Evolutionary conservation across 139 green algal genomes (phyloP), one percentile per base, ranked within the genome.

Genomic region (Chlorella vulgaris): DNA sequence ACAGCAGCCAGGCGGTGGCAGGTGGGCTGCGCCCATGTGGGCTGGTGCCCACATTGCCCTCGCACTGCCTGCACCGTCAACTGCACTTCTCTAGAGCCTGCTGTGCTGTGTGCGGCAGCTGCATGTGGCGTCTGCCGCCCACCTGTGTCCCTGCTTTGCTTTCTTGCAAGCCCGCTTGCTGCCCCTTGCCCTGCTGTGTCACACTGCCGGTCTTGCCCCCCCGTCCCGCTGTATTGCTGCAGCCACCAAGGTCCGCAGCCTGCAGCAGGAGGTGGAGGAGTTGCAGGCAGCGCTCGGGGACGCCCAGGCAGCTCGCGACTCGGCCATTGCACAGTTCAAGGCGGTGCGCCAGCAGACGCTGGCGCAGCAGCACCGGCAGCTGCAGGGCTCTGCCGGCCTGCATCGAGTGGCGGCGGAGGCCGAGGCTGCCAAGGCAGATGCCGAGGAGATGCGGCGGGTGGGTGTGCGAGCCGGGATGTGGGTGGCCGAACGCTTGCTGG

Each of bases 401-500:
- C 29, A 79, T 19, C 39, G 40, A 53, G 53, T 68, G 53, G 36
- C 51, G 53, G 73, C 73, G 1, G 73, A 55, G 50, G 73, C 38
- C 4, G 73, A 79, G 51, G 18, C 38, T 31, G 58, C 73, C 1
- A 22, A 35, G 36, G 35, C 50, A 35, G 51, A 79, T 15, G 62
- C 24, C 22, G 35, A 39, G 33, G 73, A 79, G 51, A 38, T 79
- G 73, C 73, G 73, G 8, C 51, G 35, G 73, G 73, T 79, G 73
- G 31, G 70, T 5, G 26, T 24, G 7, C 28, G 28, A 24, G 6
- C 53, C 8, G 28, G 4, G 6, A 62, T 4, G n/a, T n/a, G n/a
- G n/a, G n/a, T n/a, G n/a, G n/a, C n/a, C n/a, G n/a, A n/a, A n/a
- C n/a, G n/a, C n/a, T n/a, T n/a, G 28, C 58, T 65, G 58, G 28